Percentiles rank a stretch among this genome's conserved stretches.
phyloP scores from a whole-genome alignment of 2,329 filamentous ascomycete genomes.

The Fusarium verrucosum region DNA sequence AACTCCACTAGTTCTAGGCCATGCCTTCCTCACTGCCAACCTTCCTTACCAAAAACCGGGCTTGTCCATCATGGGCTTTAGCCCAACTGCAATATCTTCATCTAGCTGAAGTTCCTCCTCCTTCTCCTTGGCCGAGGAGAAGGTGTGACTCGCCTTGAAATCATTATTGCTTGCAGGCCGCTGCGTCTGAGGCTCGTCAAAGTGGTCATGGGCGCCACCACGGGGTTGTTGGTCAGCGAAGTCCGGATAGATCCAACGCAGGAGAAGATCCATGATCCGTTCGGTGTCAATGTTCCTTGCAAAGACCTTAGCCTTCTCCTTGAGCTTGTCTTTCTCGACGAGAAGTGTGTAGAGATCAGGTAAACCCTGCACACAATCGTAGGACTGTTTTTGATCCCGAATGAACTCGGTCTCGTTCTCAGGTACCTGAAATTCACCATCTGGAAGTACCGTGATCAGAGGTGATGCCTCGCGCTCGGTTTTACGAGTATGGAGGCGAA shows the following conservation, averaged over 20 bases:
- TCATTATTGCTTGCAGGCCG: background rate
- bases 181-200: background rate
- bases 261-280: background rate
- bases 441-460: background rate
- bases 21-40: too few species aligned
- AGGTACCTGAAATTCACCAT: slow-evolving; percentile 23
- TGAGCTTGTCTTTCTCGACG: background rate
- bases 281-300: slow-evolving; percentile 38
- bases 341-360: slow-evolving; percentile 36
- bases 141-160: background rate
- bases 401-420: slow-evolving; percentile 24
- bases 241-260: background rate
- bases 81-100: background rate
- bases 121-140: background rate
- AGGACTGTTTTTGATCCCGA: slow-evolving; percentile 42
- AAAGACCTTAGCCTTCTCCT: background rate
- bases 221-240: background rate
- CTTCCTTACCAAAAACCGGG: background rate
- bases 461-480: slow-evolving; percentile 13
- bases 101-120: background rate
- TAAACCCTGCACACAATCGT: slow-evolving; percentile 46
- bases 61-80: background rate
- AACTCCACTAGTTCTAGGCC: too few species aligned
- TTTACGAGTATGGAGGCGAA: slow-evolving; percentile 34
- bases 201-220: background rate